Conservation (phyloP, 495 filamentous ascomycete genomes). For the Penicillium bialowiezense region DNA sequence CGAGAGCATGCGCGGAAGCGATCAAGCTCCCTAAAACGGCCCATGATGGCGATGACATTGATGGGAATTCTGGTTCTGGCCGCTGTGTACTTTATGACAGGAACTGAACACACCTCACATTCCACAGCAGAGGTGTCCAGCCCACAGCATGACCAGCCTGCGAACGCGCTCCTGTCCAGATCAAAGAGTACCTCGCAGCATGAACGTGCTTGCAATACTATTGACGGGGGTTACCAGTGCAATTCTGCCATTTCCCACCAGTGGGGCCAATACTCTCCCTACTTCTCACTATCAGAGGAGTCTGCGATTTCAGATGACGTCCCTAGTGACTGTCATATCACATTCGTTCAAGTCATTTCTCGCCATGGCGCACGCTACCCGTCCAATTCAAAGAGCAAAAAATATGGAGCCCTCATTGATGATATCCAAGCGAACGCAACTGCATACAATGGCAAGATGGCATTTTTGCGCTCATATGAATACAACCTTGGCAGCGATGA, state of each 20-base stretch:
- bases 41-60: neutral
- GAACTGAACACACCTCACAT: neutral
- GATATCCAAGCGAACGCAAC: constrained; percentile 58
- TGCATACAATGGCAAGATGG: constrained; percentile 53
- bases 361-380: constrained; percentile 84
- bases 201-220: constrained; percentile 52
- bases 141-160: neutral
- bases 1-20: neutral
- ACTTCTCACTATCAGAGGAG: constrained; percentile 59
- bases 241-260: constrained; percentile 56
- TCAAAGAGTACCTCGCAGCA: neutral
- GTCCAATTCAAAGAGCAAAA: constrained; percentile 56
- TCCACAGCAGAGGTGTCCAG: neutral
- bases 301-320: constrained; percentile 55
- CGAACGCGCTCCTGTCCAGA: neutral
- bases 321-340: constrained; percentile 64
- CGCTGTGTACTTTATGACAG: neutral
- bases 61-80: constrained; percentile 1
- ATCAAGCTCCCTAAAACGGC: neutral
- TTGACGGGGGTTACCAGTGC: constrained; percentile 63
- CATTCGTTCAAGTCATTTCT: constrained; percentile 75
- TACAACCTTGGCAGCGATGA: constrained; percentile 75
- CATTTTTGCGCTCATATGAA: constrained; percentile 65
- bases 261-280: constrained; percentile 89
- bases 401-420: constrained; percentile 55